phyloP scores from a whole-genome alignment of 345 rosid species.

The Triadica sebifera region DNA sequence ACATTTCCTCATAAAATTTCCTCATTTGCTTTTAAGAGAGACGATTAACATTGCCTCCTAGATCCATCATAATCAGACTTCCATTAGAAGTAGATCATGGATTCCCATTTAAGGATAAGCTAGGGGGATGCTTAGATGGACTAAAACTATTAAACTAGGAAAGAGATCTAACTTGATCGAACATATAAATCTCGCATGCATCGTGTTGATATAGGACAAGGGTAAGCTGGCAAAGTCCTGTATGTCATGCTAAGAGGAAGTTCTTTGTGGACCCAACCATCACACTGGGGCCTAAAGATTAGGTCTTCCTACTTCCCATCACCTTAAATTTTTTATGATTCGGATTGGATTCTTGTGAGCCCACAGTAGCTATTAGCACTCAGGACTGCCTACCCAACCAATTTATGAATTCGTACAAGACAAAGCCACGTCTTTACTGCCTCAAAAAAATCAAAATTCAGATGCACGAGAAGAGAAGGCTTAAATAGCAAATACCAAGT shows the following conservation, averaged over 20 bases:
- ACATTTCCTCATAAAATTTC: neutral
- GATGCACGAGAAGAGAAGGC: neutral
- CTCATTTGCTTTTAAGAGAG: neutral
- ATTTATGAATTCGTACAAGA: neutral
- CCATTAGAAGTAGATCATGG: neutral
- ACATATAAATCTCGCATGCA: neutral
- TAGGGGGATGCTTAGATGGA: neutral
- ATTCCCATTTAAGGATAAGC: neutral
- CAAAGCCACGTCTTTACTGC: too few relatives aligned
- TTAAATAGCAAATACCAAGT: neutral
- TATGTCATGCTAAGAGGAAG: neutral
- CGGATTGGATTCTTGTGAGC: constrained; percentile 13
- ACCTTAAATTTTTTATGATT: neutral
- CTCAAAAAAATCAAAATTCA: constrained; percentile 1
- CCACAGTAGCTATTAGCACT: constrained; percentile 4
- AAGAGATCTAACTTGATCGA: neutral
- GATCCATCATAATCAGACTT: neutral
- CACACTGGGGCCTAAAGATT: too few relatives aligned
- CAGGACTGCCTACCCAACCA: neutral
- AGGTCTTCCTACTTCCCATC: neutral
- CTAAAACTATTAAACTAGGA: neutral
- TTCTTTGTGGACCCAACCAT: constrained; percentile 5
- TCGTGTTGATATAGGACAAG: neutral
- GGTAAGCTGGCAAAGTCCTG: constrained; percentile 13
- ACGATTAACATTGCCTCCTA: neutral